Evolutionary conservation across 1,284 basidiomycete genomes (phyloP).

Genomic region (Ustilago lituana): DNA sequence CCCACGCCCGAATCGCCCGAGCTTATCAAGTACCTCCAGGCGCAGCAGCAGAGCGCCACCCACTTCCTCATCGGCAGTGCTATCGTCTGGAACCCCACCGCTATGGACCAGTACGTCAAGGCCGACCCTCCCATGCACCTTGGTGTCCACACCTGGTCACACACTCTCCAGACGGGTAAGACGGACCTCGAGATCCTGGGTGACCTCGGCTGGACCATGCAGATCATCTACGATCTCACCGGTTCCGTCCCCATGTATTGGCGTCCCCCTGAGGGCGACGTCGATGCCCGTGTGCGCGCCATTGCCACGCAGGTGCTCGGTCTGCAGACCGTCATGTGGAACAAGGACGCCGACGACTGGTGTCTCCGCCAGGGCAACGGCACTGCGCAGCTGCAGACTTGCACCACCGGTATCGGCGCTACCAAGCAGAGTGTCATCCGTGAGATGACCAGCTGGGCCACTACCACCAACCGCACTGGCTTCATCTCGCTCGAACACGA

Average conservation of each 20-base stretch:
- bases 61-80: conserved; percentile 85
- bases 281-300: conserved; percentile 61
- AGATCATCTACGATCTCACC: conserved; percentile 82
- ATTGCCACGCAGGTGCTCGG: conserved; percentile 60
- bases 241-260: conserved; percentile 68
- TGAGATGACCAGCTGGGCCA: conserved; percentile 47
- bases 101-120: conserved; percentile 72
- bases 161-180: conserved; percentile 76
- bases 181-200: conserved; percentile 77
- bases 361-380: conserved; percentile 56
- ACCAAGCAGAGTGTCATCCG: conserved; percentile 34
- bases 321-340: conserved; percentile 61
- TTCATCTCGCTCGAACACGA: conserved; percentile 62
- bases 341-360: conserved; percentile 62
- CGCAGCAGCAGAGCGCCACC: conserved; percentile 74
- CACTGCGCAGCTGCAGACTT: conserved; percentile 51
- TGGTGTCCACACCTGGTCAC: conserved; percentile 70
- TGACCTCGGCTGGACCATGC: conserved; percentile 84
- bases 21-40: conserved; percentile 73
- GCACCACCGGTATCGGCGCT: conserved; percentile 44
- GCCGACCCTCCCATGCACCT: conserved; percentile 72
- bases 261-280: conserved; percentile 62
- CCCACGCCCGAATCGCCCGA: conserved; percentile 70
- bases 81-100: conserved; percentile 73
- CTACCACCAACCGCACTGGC: conserved; percentile 36